Evolutionary conservation across 768 basidiomycete species (phyloP), one percentile per base, ranked within the genome.

Genomic region (Agrocybe chaxingu): DNA sequence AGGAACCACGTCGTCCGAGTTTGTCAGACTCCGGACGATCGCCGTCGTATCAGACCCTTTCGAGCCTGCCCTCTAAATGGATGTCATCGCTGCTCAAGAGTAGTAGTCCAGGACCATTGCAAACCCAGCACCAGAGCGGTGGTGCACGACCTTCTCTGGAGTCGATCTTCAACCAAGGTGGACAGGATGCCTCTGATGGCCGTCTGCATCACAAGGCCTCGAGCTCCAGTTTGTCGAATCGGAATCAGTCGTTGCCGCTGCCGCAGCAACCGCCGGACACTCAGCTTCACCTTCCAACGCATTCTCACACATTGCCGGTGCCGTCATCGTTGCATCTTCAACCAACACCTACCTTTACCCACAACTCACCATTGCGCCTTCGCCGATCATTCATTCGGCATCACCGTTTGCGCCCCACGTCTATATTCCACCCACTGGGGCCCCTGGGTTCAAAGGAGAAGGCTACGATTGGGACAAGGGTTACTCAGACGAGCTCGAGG

Each of bases 361-460:
- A 59, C 38, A 48, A 45, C 8, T 54, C 42, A 29, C 53, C 55
- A 3, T 59, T 11, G 43, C 52, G 5, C 51, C 57, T 49, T 48
- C 47, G 10, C 45, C 47, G 3, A 45, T 62, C 11, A 58, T 58
- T 8, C 63, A 62, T 43, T 19, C 33, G 7, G n/a, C 56, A 4
- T 64, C 75, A 8, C 76, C 77, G 0, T 81, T 78, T 31, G 67
- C 70, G 2, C 76, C 76, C 3, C 63, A 68, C 70, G 12, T 77
- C 68, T 43, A 72, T 50, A 54, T 67, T 0, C 70, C 78, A 2
- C 73, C 76, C 1, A 69, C 61, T 45, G 83, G 91, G n/a, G 92
- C 91, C 0, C 91, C 91, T 0, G 92, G 89, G 4, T 91, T 85
- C 57, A 72, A 66, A 10, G 87, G 87, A 0, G 87, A 88, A 42